A percentile compares a stretch with the other conserved stretches of the same genome.
These are phyloP conservation scores for Xylariaceae sp. DNA, from an alignment of 2,329 filamentous ascomycete genomes.

Conservation along the genomic window DNA sequence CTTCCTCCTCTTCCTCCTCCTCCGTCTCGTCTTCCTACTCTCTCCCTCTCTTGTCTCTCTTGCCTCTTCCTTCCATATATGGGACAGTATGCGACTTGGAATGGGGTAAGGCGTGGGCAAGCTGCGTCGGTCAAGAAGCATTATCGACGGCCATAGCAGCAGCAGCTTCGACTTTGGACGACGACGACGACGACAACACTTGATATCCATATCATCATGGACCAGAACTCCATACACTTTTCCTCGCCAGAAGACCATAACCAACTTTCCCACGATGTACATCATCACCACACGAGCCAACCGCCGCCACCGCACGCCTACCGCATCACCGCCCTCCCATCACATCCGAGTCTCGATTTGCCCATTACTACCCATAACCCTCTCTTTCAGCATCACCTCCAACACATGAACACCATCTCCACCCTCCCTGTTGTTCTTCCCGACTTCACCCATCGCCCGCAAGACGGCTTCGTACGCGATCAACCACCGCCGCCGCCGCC, in stretches of 20 bases:
- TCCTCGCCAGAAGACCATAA: conserved; percentile 30
- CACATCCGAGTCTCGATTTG: conserved; percentile 48
- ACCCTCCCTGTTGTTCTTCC: conserved; percentile 43
- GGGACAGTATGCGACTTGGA: conserved; percentile 36
- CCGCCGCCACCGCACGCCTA: conserved; percentile 30
- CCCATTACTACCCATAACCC: conserved; percentile 49
- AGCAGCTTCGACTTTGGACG: conserved; percentile 4
- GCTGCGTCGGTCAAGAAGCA: conserved; percentile 41
- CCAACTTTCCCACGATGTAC: conserved; percentile 33
- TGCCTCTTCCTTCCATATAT: neutral
- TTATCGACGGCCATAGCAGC: conserved; percentile 34
- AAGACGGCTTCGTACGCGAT: conserved; percentile 45
- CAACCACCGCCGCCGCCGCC: conserved; percentile 39
- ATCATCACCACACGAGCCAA: conserved; percentile 31
- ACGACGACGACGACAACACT: conserved; percentile 2
- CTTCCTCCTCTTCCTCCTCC: too few species aligned
- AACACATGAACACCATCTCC: conserved; percentile 43
- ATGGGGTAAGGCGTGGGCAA: conserved; percentile 37
- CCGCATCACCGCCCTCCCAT: conserved; percentile 40
- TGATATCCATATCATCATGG: conserved; percentile 32
- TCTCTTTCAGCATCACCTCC: conserved; percentile 45
- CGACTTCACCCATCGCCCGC: conserved; percentile 32
- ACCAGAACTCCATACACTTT: conserved; percentile 36
- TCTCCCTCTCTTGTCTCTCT: conserved; percentile 10
- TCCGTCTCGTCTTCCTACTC: neutral